Base-by-base conservation (phyloP, 2,329 filamentous ascomycete species). In the Aotearoamyces nothofagi region DNA sequence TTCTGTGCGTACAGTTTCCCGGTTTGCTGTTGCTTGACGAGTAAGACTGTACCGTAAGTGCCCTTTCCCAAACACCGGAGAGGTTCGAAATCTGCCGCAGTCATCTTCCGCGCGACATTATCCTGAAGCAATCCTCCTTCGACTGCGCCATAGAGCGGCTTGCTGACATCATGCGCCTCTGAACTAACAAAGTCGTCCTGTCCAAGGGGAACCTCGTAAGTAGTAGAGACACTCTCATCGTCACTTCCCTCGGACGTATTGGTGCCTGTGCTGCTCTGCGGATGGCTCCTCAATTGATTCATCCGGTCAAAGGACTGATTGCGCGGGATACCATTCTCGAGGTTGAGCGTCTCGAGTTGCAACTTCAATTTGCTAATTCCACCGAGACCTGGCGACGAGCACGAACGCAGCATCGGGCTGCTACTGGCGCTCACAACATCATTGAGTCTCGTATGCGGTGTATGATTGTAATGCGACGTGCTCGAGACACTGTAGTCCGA, bases 1-100 rank as follows among this genome's bases (percentile, higher is more conserved):
- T 98, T 98, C 59, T 98, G 92, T 1, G 90, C 92, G 47, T 86
- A 98, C 4, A 98, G 68, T 24, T 81, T 76, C 23, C 90, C 90
- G 2, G 86, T 94, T 16, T 71, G 60, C 28, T 72, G 73, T 57
- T 98, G 87, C 56, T 86, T 90, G 36, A 98, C 92, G 15, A 98
- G 66, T 25, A 93, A 60, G 8, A 98, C 92, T 1, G 87, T 98
- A 19, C 90, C 90, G 50, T 90, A 98, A 9, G 90, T 84, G 27
- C 90, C 90, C 51, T 96, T 96, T 32, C 92, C 92, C 13, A 98
- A 74, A 52, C 87, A 96, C 27, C 82, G 80, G 28, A 98, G 59
- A 8, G 80, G 73, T 45, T 92, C 78, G 50, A 98, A 98, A 51
- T 98, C 90, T 8, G 76, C 71, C 2, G 84, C 76, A 6, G 77